phyloP scores from a whole-genome alignment of 352 stramenopile genomes.

The Pythium periplocum region DNA sequence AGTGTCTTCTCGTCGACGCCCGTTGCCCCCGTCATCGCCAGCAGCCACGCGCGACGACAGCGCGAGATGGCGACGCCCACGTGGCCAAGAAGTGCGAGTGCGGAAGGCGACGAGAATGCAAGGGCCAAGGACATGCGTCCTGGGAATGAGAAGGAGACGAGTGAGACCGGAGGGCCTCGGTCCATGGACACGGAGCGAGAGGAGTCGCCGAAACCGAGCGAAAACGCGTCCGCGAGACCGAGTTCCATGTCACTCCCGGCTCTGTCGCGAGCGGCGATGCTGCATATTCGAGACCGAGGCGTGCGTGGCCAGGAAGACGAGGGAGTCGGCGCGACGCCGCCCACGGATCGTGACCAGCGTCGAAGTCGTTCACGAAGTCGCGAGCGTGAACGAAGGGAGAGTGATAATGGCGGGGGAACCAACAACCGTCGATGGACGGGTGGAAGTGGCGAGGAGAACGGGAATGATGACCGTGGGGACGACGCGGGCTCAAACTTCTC shows the following conservation, averaged over 20 bases:
- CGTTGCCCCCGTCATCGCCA: slow-evolving; percentile 20
- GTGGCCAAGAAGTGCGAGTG: too few species aligned
- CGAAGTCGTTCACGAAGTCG: slow-evolving; percentile 24
- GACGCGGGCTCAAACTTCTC: slow-evolving; percentile 9
- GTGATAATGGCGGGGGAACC: too few species aligned
- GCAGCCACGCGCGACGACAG: slow-evolving; percentile 20
- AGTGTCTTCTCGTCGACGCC: slow-evolving; percentile 8
- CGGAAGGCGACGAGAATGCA: too few species aligned
- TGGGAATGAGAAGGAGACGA: too few species aligned
- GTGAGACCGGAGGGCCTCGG: too few species aligned
- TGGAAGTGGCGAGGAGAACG: slow-evolving; percentile 14
- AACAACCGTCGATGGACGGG: not conserved
- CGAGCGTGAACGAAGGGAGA: slow-evolving; percentile 11
- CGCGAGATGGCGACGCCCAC: slow-evolving; percentile 12
- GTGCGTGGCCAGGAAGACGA: not conserved
- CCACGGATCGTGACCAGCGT: not conserved
- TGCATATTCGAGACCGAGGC: slow-evolving; percentile 20
- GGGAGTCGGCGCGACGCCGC: too few species aligned
- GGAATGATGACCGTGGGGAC: slow-evolving; percentile 15
- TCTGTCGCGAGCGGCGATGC: slow-evolving; percentile 37
- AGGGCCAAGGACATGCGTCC: too few species aligned
- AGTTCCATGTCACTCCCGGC: slow-evolving; percentile 30
- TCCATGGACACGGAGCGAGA: too few species aligned
- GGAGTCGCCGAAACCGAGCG: not conserved
- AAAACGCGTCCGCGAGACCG: slow-evolving; percentile 5